Percentiles rank a stretch among this genome's conserved stretches.
Conservation (phyloP, 108 stramenopile species). For the Nitzschia sp. region DNA sequence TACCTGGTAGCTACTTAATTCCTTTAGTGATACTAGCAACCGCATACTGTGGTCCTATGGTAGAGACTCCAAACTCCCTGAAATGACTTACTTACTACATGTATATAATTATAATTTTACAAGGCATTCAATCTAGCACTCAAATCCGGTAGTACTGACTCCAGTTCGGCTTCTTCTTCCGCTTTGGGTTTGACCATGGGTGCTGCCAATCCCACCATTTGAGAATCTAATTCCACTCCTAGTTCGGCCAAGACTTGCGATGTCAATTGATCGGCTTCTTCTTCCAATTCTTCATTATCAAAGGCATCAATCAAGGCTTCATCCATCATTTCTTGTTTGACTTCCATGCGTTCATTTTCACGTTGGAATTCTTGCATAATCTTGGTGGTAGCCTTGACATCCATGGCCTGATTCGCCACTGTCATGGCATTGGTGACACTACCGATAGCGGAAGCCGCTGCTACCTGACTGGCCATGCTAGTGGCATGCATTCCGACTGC, state of each 20-base stretch:
- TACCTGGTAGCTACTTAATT: no score
- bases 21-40: no score
- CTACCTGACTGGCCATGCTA: slow-evolving; percentile 70
- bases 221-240: slow-evolving; percentile 78
- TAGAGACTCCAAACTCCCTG: no score
- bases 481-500: slow-evolving; percentile 83
- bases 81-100: no score
- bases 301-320: slow-evolving; percentile 83
- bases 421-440: slow-evolving; percentile 59
- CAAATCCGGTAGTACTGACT: slow-evolving; percentile 72
- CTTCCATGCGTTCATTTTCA: slow-evolving; percentile 65
- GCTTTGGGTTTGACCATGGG: slow-evolving; percentile 49
- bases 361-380: slow-evolving; percentile 70
- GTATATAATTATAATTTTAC: slow-evolving; percentile 22
- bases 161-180: slow-evolving; percentile 65
- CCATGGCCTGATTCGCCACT: slow-evolving; percentile 68
- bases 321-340: slow-evolving; percentile 86
- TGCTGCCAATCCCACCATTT: slow-evolving; percentile 79
- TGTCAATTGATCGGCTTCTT: slow-evolving; percentile 76
- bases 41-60: no score
- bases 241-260: slow-evolving; percentile 82
- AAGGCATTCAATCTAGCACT: slow-evolving; percentile 81
- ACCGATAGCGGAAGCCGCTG: slow-evolving; percentile 61
- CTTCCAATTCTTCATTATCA: slow-evolving; percentile 77
- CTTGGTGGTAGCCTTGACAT: slow-evolving; percentile 68